These are phyloP conservation scores for Pythium dissimile DNA, from an alignment of 352 stramenopile species.

Conservation along the genomic window DNA sequence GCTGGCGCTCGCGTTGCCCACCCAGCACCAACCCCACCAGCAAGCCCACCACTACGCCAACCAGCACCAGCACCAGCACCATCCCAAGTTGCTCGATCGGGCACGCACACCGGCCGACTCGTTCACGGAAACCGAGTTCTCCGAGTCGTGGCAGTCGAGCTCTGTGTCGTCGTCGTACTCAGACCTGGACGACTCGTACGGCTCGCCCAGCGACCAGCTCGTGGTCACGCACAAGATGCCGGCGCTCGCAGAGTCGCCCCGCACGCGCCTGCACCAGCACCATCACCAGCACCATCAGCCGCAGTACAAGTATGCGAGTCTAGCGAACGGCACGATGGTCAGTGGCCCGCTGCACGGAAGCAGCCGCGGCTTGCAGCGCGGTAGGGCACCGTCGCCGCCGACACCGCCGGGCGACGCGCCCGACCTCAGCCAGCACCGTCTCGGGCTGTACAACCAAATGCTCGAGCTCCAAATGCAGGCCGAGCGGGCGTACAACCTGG, in stretches of 20 bases:
- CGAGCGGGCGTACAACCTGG: constrained; percentile 62
- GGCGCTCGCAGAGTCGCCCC: constrained; percentile 28
- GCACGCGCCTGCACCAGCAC: constrained; percentile 6
- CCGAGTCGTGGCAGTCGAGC: constrained; percentile 53
- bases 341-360: neutral
- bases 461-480: constrained; percentile 67
- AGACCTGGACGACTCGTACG: constrained; percentile 43
- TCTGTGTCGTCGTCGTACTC: constrained; percentile 52
- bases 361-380: neutral
- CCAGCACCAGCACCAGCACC: neutral
- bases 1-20: constrained; percentile 15
- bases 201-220: constrained; percentile 16
- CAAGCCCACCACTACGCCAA: neutral
- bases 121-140: constrained; percentile 60
- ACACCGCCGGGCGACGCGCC: constrained; percentile 16
- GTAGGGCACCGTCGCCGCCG: constrained; percentile 20
- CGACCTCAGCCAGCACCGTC: constrained; percentile 34
- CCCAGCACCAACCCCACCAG: neutral
- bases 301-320: constrained; percentile 15
- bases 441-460: constrained; percentile 77
- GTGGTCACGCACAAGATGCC: constrained; percentile 43
- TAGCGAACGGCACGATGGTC: constrained; percentile 8
- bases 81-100: constrained; percentile 25
- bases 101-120: constrained; percentile 27
- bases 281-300: constrained; percentile 11